Evolutionary conservation across 2,329 filamentous ascomycete genomes (phyloP), one percentile per base, ranked within the genome.

Genomic region (Microsporum canis): DNA sequence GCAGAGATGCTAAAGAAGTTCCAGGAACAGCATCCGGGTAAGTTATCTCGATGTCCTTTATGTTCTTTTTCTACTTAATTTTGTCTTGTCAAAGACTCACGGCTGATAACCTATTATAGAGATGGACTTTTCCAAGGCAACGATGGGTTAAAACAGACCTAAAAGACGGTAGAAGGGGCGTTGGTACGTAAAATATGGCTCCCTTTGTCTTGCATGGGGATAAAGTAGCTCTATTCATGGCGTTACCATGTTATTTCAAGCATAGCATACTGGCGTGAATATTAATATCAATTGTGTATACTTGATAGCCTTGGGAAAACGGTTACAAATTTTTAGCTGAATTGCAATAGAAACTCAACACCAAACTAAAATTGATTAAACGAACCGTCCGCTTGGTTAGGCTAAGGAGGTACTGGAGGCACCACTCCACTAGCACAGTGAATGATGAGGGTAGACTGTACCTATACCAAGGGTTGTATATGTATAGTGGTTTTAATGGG

Each of bases 1-100:
- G 77, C 85, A 71, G 92, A 99, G 61, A 87, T 99, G 69, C 77
- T 99, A 72, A 88, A 89, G 77, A 90, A 95, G 79, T 97, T 99
- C 77, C 88, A 96, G 83, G 80, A 79, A 58, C 85, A 96, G 70
- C 84, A 87, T 75, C 85, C 85, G 0, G 74, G 74, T 76, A 67
- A 29, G 63, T 3, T n/a, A 6, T 29, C 12, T 7, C 27, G 56
- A 69, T 70, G 34, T 23, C 17, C 17, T 23, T 23, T 23, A 23
- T 23, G 17, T 23, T 23, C 17, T 23, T 23, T 23, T 23, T 23
- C 17, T 23, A 23, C 17, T 55, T 59, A 60, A 49, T 45, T 61
- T 38, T 23, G 59, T 61, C 7, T 33, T 60, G 14, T 2, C 17
- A 23, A 39, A 10, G 14, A 33, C 23, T 39, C 7, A 43, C 5